These are phyloP conservation scores for Cornus controversa DNA, from an alignment of 148 eudicot genomes.

Conservation along the genomic window DNA sequence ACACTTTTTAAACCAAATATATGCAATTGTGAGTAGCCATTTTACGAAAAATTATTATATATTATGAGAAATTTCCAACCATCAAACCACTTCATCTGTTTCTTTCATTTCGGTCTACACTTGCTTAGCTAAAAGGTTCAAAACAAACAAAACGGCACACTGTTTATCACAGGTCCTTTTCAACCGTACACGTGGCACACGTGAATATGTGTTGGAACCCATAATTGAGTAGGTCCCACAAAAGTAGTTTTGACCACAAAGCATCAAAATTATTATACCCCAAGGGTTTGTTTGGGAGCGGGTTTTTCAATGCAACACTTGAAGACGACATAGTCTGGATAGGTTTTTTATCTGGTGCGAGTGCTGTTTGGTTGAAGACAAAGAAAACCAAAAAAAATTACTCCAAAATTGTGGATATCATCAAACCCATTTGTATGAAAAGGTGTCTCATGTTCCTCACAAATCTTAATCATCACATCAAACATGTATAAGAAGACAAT, in stretches of 20 bases:
- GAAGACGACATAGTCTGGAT: not conserved
- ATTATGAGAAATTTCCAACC: too few relatives aligned
- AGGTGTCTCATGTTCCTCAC: too few relatives aligned
- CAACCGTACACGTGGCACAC: slow-evolving; percentile 22
- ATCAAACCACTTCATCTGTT: too few relatives aligned
- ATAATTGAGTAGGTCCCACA: slow-evolving; percentile 13
- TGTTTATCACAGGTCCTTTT: not conserved
- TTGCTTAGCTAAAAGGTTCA: not conserved
- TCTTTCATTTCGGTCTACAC: not conserved
- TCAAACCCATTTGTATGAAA: not conserved
- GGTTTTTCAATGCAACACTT: not conserved
- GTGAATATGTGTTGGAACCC: slow-evolving; percentile 18
- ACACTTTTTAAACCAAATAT: too few relatives aligned
- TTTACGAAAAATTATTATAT: too few relatives aligned
- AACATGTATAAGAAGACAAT: too few relatives aligned
- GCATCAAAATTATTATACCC: not conserved
- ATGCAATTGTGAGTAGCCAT: too few relatives aligned
- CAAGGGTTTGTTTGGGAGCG: not conserved
- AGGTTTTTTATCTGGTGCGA: too few relatives aligned
- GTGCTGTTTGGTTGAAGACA: not conserved
- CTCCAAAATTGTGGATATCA: not conserved
- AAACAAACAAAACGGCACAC: not conserved
- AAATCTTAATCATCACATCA: too few relatives aligned
- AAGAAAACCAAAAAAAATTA: not conserved
- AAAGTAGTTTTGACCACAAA: not conserved